Evolutionary conservation across 2,329 filamentous ascomycete species (phyloP), one percentile per base, ranked within the genome.

Genomic region (Neopestalotiopsis sp.): DNA sequence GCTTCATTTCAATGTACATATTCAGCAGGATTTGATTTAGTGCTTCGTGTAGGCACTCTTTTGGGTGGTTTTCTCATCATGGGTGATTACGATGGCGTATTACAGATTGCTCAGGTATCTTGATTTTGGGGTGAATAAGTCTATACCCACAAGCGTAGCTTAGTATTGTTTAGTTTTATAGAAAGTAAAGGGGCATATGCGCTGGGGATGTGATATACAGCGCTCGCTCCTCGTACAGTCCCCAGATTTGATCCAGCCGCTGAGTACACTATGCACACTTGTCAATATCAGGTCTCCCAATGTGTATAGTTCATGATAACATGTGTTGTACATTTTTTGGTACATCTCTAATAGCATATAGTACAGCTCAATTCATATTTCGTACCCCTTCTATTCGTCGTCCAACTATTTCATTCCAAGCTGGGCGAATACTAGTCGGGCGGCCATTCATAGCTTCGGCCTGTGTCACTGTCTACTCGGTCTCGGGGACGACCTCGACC

Each of bases 401-500:
- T 17, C 20, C 20, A 20, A 10, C 6, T 53, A 3, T 17, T n/a
- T 49, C 45, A 20, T 53, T 17, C 7, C 9, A 17, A 10, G 6
- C 34, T 38, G 34, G 24, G 34, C 3, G 34, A 38, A 38, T 7
- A 7, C 10, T 2, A 3, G 34, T 10, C 34, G 34, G 34, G 24
- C 3, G 4, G 24, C 24, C 34, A 10, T 7, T 38, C 34, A 10
- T 38, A 10, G 28, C 30, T 42, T 32, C 30, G 9, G 28, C 4
- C 28, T 34, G 34, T 28, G 3, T 28, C 24, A n/a, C 17, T 13
- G 14, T 65, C 40, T 30, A 66, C 24, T 67, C 65, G 14, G 75
- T 73, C 28, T 76, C 75, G 5, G 81, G 70, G 6, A 81, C 75
- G 20, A 84, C 77, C 67, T 80, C 73, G 14, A 84, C 72, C 14